Conservation (phyloP, 2,329 filamentous ascomycete species). For the Kalaharituber pfeilii region DNA sequence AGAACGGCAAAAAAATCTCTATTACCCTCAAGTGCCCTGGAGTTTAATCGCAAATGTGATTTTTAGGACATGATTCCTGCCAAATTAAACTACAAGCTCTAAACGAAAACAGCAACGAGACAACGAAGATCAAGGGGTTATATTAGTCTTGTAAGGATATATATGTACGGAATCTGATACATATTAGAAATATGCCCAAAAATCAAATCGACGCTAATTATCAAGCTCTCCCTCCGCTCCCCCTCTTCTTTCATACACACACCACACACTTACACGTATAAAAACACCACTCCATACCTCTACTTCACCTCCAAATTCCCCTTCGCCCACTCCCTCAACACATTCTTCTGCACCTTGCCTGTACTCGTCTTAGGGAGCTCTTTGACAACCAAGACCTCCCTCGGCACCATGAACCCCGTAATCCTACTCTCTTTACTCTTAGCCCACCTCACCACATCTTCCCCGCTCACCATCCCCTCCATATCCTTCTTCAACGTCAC, state of each 20-base stretch:
- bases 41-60: no score
- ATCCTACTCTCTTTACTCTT: constrained; percentile 51
- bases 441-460: constrained; percentile 72
- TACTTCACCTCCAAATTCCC: constrained; percentile 24
- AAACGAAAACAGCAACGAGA: no score
- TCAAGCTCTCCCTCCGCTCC: not conserved
- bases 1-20: no score
- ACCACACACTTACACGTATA: no score
- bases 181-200: no score
- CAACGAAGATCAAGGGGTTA: no score
- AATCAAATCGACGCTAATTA: no score
- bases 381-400: constrained; percentile 56
- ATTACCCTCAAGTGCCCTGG: no score
- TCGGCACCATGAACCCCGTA: constrained; percentile 69
- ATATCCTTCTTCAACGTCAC: constrained; percentile 50
- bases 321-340: constrained; percentile 71
- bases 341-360: constrained; percentile 91
- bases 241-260: not conserved
- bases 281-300: not conserved
- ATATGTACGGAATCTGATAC: no score
- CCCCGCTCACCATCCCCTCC: constrained; percentile 41
- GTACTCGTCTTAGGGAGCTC: constrained; percentile 95
- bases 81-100: no score
- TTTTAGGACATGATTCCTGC: no score
- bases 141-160: no score